Base-by-base conservation (phyloP, 1,284 basidiomycete species). In the Ganoderma sinense region DNA sequence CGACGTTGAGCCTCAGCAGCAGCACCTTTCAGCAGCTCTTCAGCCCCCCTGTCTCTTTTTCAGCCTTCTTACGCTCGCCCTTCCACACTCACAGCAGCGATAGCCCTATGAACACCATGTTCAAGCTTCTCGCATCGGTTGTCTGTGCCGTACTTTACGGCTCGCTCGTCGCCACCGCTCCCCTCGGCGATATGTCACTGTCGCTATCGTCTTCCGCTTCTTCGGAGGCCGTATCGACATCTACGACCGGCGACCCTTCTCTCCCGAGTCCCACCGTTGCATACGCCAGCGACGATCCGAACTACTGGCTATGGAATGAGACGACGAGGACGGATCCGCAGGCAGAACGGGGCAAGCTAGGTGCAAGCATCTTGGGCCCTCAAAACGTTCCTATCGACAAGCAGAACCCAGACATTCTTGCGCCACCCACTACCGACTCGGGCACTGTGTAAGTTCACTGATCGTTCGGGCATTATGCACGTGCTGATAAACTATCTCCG, bases 351-450 rank as follows among this genome's bases (percentile, higher is more conserved):
- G 84, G 80, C 26, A 65, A 72, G 36, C 81, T 86, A 6, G 89
- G 89, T 31, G 86, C 84, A n/a, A 73, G 79, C 56, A 78, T 91
- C 62, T 70, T 90, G 16, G 89, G 89, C 14, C 89, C 89, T 20
- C 82, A 84, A 71, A 87, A 91, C 77, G 65, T 82, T 20, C 76
- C 80, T 48, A 77, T 89, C 53, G 87, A 86, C 70, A 80, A 82
- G 59, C 80, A 89, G 79, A 90, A 89, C 73, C 85, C 89, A 0
- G 91, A 92, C 75, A 74, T 86, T 13, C 78, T 91, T 43, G 87
- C 89, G 2, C 89, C 89, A 23, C 91, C 91, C 8, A 82, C 83
- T 4, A 91, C 89, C 0, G 91, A 93, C 77, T 79, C 83, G 69
- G 91, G 91, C 58, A 84, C 81, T 67, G 80, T 92, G 87, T 88